Percentiles rank a stretch among this genome's conserved stretches.
Conservation (phyloP, 2,329 filamentous ascomycete genomes). For the Harringtonia aguacate region DNA sequence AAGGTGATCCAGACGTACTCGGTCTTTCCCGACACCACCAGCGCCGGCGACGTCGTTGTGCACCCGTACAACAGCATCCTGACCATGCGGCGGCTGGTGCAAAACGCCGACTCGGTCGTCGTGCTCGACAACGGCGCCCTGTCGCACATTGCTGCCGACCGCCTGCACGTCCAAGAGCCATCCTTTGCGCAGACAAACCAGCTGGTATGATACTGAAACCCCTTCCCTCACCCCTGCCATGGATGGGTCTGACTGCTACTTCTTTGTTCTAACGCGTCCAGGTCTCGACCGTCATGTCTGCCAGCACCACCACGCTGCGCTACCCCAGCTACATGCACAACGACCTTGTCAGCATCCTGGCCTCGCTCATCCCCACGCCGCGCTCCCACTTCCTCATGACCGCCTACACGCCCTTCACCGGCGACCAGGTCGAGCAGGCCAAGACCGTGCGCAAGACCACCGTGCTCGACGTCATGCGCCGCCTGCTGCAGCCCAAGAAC, state of each 20-base stretch:
- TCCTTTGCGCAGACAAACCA: conserved; percentile 98
- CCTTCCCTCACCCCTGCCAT: neutral
- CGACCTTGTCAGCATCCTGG: conserved; percentile 92
- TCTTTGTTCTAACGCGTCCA: conserved; percentile 18
- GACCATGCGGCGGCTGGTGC: conserved; percentile 78
- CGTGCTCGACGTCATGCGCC: conserved; percentile 93
- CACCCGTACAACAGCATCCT: conserved; percentile 97
- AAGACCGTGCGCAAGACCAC: conserved; percentile 98
- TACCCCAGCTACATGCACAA: conserved; percentile 99
- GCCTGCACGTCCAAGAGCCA: conserved; percentile 87
- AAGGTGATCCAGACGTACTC: conserved; percentile 99
- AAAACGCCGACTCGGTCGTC: conserved; percentile 96
- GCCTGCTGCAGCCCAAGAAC: conserved; percentile 93
- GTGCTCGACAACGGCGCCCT: conserved; percentile 94
- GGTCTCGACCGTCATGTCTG: conserved; percentile 96
- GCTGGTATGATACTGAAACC: no score
- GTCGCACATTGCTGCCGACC: conserved; percentile 85
- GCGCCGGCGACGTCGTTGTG: conserved; percentile 81
- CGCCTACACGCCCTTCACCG: conserved; percentile 94
- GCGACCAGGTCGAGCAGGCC: conserved; percentile 90
- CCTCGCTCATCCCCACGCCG: conserved; percentile 90
- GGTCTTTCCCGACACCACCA: conserved; percentile 90
- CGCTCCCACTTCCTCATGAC: conserved; percentile 98
- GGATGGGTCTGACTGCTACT: neutral
- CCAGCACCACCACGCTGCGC: conserved; percentile 87